Evolutionary conservation across 2,329 filamentous ascomycete species (phyloP), one percentile per base, ranked within the genome.

Genomic region (Sphaerulina populicola): DNA sequence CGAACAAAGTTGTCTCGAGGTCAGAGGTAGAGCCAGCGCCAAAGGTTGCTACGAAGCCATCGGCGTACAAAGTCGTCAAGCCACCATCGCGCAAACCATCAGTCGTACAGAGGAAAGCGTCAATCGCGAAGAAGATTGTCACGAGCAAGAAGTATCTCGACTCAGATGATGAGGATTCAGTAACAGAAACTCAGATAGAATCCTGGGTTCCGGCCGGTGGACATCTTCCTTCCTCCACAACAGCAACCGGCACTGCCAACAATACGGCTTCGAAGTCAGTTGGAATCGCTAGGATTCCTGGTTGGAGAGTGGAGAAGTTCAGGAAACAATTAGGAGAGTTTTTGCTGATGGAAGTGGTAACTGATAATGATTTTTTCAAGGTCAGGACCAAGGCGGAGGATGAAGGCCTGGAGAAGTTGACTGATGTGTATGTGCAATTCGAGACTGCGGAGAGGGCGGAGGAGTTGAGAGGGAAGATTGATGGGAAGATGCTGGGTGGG

Each of bases 301-400:
- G 39, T 12, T 48, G 50, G 50, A 43, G 50, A 18, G n/a, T 42
- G 21, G 44, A 48, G 23, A 48, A 47, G 30, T 52, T 52, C 35
- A 35, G 29, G 12, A 33, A 9, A 39, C 38, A 40, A 18, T 18
- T 48, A 8, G 42, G 36, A 33, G 44, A 52, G 3, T 23, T 52
- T 3, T 12, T 52, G 23, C 15, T 48, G 11, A 42, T 36, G 9
- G 12, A 14, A 18, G 44, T 35, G 4, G 39, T 49, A 9, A 31
- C 31, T 6, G 46, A 48, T 31, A 39, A 48, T 21, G 29, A 48
- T 9, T 4, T 18, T 15, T 21, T 44, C 8, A 37, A 36, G 29
- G 18, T 46, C 39, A 29, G 44, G 12, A 30, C 35, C 27, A 35
- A 15, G 3, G 18, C 37, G 12, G 45, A 39, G 12, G 36, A 33